phyloP scores from a whole-genome alignment of 2,329 filamentous ascomycete genomes.

The Coleophoma crateriformis region DNA sequence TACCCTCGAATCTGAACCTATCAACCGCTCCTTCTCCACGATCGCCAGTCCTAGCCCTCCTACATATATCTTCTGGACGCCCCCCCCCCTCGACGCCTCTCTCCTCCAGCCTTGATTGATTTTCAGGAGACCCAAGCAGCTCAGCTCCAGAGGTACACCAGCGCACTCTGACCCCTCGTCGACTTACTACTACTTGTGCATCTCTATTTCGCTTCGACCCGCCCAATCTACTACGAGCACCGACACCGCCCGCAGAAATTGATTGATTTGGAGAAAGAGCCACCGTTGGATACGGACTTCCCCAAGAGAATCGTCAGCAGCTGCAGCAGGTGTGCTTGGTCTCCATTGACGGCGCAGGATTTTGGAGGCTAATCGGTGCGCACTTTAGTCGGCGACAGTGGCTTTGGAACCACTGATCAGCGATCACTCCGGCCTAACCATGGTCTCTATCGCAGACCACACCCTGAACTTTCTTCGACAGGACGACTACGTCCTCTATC shows the following conservation, averaged over 20 bases:
- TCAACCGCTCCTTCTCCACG: background rate
- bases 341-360: background rate
- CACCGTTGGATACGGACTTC: too few relatives aligned
- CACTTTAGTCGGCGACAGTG: constrained; percentile 17
- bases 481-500: constrained; percentile 40
- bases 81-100: constrained; percentile 6
- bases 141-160: background rate
- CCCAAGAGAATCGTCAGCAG: too few relatives aligned
- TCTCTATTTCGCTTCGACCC: constrained; percentile 8
- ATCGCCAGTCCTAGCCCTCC: too few relatives aligned
- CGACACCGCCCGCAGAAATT: background rate
- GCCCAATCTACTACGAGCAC: constrained; percentile 1
- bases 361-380: background rate
- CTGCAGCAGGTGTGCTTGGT: too few relatives aligned
- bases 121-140: constrained; percentile 2
- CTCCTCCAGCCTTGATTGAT: constrained; percentile 19
- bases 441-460: constrained; percentile 4
- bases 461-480: constrained; percentile 24
- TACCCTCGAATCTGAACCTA: background rate
- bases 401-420: constrained; percentile 11
- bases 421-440: background rate
- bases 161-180: constrained; percentile 2
- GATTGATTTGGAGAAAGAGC: background rate
- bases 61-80: constrained; percentile 18
- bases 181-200: constrained; percentile 1